phyloP scores from a whole-genome alignment of 495 filamentous ascomycete species.

The Penicillium cosmopolitanum region DNA sequence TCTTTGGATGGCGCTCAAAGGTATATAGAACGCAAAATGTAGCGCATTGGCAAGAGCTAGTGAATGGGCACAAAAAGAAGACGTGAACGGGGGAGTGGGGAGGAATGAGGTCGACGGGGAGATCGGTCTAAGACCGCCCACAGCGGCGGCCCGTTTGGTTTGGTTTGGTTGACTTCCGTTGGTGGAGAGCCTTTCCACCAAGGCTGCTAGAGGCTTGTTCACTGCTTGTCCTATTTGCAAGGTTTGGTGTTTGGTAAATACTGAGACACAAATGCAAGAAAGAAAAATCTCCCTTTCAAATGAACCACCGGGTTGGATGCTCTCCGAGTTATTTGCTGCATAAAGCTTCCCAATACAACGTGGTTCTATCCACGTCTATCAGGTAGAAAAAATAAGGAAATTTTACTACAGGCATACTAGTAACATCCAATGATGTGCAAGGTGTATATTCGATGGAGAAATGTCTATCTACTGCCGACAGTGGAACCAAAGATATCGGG shows the following conservation, averaged over 20 bases:
- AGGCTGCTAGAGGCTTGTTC: too few species aligned
- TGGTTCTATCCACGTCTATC: too few species aligned
- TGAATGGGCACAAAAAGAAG: constrained; percentile 8
- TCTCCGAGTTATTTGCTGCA: too few species aligned
- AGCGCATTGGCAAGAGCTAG: not conserved
- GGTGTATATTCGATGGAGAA: constrained; percentile 45
- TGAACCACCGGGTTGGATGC: too few species aligned
- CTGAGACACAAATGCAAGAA: too few species aligned
- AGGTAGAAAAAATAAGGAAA: too few species aligned
- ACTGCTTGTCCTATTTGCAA: too few species aligned
- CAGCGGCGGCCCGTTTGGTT: not conserved
- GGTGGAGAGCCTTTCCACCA: too few species aligned
- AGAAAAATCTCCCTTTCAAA: too few species aligned
- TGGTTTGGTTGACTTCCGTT: not conserved
- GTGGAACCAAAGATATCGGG: constrained; percentile 28
- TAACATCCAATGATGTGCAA: constrained; percentile 24
- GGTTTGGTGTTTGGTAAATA: too few species aligned
- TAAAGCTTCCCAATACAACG: too few species aligned
- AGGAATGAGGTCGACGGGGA: constrained; percentile 23
- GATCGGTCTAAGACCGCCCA: constrained; percentile 11
- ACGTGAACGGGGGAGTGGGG: constrained; percentile 12
- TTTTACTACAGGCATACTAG: not conserved
- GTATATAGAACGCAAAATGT: not conserved
- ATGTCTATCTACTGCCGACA: constrained; percentile 49
- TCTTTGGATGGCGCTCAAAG: not conserved